Evolutionary conservation across 2,329 filamentous ascomycete genomes (phyloP), one percentile per base, ranked within the genome.

Genomic region (Stachybotrys chlorohalonatus): DNA sequence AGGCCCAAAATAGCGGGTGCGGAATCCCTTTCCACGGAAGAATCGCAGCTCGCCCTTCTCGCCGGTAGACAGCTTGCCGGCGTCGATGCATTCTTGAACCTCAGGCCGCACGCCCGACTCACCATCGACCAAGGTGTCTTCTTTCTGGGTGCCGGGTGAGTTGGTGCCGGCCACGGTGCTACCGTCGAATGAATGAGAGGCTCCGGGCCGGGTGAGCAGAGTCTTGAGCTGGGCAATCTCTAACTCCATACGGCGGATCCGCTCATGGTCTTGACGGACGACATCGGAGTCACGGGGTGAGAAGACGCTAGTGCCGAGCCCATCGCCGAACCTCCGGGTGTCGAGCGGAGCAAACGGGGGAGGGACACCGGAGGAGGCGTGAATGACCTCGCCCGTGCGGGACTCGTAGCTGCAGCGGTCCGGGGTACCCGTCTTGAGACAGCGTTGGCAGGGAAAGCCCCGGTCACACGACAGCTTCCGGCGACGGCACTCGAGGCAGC

Each of bases 401-500:
- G 79, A 77, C 66, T 84, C 81, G 62, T 83, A 84, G 58, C 76
- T 80, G 68, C 81, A 84, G 15, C 77, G 75, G 52, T 83, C 81
- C 17, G 80, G 76, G 31, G 80, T 84, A 61, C 80, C 80, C 57
- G 80, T 83, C 68, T 83, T 83, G 66, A 83, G 75, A 66, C 81
- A 84, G 50, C 81, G 77, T 66, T 83, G 80, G 63, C 81, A 84
- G 30, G 81, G 81, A 60, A 83, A 75, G 64, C 81, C 81, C 57
- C 81, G 74, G 66, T 83, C 82, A 65, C 81, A 84, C 31, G 80
- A 83, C 45, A 84, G 72, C 70, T 84, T 84, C 54, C 81, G 74
- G 53, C 81, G 75, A 47, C 81, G 78, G 60, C 81, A 84, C 61
- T 83, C 81, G 47, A 84, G 74, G 58, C 81, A 84, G 51, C 79